Evolutionary conservation across 176 grass and related monocot genomes (phyloP).

Genomic region (Carex pumila): DNA sequence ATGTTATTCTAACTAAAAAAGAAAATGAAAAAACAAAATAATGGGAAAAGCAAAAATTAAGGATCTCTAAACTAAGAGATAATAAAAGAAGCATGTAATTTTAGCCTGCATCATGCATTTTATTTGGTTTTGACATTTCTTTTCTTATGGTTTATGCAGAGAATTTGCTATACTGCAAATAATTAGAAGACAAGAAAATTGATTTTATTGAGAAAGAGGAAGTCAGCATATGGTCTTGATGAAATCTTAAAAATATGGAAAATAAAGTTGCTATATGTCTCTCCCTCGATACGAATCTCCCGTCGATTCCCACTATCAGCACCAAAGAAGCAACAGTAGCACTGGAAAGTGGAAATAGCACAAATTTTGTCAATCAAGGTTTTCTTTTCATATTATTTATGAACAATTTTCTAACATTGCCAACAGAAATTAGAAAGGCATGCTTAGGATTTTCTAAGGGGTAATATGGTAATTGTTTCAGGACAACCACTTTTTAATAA

Average conservation of each 20-base stretch:
- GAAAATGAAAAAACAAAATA: neutral
- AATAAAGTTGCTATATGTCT: conserved; percentile 50
- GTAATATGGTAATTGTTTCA: neutral
- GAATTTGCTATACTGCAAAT: conserved; percentile 55
- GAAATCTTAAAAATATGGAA: conserved; percentile 39
- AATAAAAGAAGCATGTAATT: neutral
- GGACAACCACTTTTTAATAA: neutral
- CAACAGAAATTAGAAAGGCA: neutral
- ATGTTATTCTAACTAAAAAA: neutral
- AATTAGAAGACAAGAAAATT: conserved; percentile 31
- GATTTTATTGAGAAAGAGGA: conserved; percentile 34
- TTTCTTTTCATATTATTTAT: neutral
- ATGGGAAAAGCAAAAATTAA: neutral
- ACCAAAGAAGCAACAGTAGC: conserved; percentile 33
- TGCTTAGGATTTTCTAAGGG: neutral
- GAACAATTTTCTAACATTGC: neutral
- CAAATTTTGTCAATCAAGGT: conserved; percentile 78
- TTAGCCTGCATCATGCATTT: neutral
- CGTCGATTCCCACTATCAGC: conserved; percentile 26
- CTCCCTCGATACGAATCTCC: conserved; percentile 55
- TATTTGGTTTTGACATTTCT: neutral
- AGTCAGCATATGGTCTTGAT: conserved; percentile 32
- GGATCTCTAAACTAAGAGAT: neutral
- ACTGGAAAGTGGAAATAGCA: conserved; percentile 31
- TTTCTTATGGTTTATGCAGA: conserved; percentile 45